Evolutionary conservation across 345 rosid genomes (phyloP).

Genomic region (Fremontodendron californicum): DNA sequence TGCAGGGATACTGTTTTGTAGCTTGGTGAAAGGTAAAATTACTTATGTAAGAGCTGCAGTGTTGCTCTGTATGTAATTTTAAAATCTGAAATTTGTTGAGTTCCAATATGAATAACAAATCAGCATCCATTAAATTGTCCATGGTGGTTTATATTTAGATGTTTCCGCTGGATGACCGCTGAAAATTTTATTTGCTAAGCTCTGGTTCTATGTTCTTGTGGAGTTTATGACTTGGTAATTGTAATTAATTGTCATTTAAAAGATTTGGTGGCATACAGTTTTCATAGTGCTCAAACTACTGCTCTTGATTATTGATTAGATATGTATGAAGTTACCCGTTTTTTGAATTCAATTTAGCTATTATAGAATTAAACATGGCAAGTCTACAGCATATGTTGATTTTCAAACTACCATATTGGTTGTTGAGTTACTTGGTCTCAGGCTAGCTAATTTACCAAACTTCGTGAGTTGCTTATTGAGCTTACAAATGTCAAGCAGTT

Average conservation of each 20-base stretch:
- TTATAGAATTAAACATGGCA: too few relatives aligned
- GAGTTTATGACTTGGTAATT: constrained; percentile 7
- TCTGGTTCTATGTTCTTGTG: background rate
- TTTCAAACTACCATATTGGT: background rate
- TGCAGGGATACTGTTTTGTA: constrained; percentile 63
- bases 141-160: constrained; percentile 12
- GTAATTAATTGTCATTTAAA: background rate
- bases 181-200: background rate
- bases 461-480: background rate
- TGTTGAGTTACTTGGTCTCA: background rate
- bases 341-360: background rate
- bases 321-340: background rate
- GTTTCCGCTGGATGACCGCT: background rate
- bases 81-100: constrained; percentile 58
- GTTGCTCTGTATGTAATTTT: constrained; percentile 72
- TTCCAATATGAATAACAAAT: constrained; percentile 66
- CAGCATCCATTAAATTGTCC: constrained; percentile 43
- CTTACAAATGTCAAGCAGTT: background rate
- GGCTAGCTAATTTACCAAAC: background rate
- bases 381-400: background rate
- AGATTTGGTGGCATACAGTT: background rate
- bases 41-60: constrained; percentile 61
- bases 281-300: background rate
- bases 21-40: constrained; percentile 62
- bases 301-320: background rate